Conservation (phyloP, 164 flowering plant species). For the Nelumbo lutea region DNA sequence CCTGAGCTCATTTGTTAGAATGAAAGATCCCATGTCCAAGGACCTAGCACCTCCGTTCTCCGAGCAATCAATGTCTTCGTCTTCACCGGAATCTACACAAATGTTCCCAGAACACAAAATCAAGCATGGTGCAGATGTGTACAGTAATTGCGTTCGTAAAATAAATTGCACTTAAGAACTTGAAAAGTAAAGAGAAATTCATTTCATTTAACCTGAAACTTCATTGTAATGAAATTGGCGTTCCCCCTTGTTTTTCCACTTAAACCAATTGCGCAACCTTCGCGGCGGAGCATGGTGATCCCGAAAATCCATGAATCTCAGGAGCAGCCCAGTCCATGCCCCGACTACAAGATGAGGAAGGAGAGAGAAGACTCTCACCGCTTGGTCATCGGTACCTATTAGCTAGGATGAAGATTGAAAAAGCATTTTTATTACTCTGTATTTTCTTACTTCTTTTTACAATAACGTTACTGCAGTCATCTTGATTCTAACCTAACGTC, state of each 20-base stretch:
- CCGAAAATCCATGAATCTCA: constrained; percentile 27
- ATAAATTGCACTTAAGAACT: background rate
- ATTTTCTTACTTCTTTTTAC: background rate
- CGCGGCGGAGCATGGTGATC: constrained; percentile 13
- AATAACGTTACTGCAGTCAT: background rate
- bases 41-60: constrained; percentile 20
- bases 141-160: too few relatives aligned
- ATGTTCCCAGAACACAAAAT: background rate
- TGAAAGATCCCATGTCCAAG: constrained; percentile 35
- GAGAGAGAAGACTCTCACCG: background rate
- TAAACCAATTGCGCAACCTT: constrained; percentile 36
- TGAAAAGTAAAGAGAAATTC: background rate
- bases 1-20: constrained; percentile 45
- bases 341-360: background rate
- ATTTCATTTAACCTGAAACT: constrained; percentile 29
- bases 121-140: too few relatives aligned
- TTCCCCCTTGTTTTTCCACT: constrained; percentile 27
- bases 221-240: constrained; percentile 17
- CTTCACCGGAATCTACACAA: constrained; percentile 28
- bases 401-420: background rate
- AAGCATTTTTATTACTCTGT: background rate
- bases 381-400: background rate
- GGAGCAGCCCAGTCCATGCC: constrained; percentile 18
- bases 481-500: background rate
- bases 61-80: constrained; percentile 17